A percentile compares a stretch with the other conserved stretches of the same genome.
These are phyloP conservation scores for Candida parachauliodes DNA, from an alignment of 805 yeast species.

Conservation along the genomic window DNA sequence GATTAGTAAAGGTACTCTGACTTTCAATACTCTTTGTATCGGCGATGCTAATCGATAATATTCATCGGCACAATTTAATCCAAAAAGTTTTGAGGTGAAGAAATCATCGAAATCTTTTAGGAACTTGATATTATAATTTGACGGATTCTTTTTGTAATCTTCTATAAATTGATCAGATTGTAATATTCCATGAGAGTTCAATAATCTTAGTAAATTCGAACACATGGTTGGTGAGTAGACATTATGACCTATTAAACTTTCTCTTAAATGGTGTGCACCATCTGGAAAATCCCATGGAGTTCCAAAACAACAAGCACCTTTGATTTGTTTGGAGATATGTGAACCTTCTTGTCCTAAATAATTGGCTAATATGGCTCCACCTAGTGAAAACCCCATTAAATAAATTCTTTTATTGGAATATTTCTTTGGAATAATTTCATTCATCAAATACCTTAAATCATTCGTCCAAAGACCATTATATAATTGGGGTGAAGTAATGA, in stretches of 20 bases:
- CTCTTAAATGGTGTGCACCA: constrained; percentile 45
- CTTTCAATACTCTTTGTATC: constrained; percentile 47
- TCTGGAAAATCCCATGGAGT: constrained; percentile 72
- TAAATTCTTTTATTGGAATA: constrained; percentile 65
- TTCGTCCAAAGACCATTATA: constrained; percentile 68
- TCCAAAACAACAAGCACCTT: constrained; percentile 58
- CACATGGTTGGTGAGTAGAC: constrained; percentile 44
- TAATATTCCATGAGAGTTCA: constrained; percentile 28
- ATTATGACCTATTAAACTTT: constrained; percentile 35
- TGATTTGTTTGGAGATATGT: constrained; percentile 46
- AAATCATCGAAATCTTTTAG: constrained; percentile 57
- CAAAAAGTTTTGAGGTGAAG: constrained; percentile 60
- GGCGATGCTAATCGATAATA: constrained; percentile 70
- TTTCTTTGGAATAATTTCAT: constrained; percentile 43
- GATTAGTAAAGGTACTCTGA: constrained; percentile 61
- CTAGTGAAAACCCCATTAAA: constrained; percentile 68
- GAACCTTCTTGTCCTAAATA: constrained; percentile 63
- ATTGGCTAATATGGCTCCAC: constrained; percentile 63
- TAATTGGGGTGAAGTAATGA: constrained; percentile 62
- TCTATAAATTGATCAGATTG: constrained; percentile 19
- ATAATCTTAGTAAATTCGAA: constrained; percentile 30
- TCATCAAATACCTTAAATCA: constrained; percentile 60
- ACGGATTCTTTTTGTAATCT: constrained; percentile 28
- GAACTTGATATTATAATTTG: constrained; percentile 27
- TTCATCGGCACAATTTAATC: constrained; percentile 57